Conservation (phyloP, 1,284 basidiomycete genomes). For the Ustilago nuda region DNA sequence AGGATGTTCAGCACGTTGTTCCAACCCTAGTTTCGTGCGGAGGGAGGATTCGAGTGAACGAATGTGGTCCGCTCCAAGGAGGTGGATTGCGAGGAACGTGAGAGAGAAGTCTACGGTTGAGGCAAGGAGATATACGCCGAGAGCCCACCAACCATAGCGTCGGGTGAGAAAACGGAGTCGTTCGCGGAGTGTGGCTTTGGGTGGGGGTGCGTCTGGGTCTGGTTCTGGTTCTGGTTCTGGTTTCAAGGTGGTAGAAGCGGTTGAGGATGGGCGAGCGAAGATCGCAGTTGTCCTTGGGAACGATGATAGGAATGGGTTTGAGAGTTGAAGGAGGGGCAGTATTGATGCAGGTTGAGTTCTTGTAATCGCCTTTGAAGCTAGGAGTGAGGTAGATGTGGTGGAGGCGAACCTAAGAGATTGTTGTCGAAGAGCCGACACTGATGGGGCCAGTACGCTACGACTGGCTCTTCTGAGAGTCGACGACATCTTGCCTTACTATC, state of each 20-base stretch:
- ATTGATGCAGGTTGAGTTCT: background rate
- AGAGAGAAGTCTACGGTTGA: constrained; percentile 70
- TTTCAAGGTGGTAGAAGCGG: background rate
- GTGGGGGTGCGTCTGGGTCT: constrained; percentile 29
- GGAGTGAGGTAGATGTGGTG: constrained; percentile 1
- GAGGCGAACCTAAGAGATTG: constrained; percentile 6
- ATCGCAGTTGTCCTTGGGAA: background rate
- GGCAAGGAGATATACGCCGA: constrained; percentile 62
- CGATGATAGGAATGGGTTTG: background rate
- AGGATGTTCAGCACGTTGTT: constrained; percentile 30
- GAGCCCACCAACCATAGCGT: constrained; percentile 68
- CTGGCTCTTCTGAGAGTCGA: constrained; percentile 13
- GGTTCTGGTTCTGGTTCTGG: constrained; percentile 6
- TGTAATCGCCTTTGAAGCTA: background rate
- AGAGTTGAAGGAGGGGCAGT: background rate
- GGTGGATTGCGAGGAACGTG: constrained; percentile 84
- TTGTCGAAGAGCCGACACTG: background rate
- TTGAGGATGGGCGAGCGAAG: background rate
- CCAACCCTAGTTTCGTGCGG: constrained; percentile 65
- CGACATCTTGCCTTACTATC: constrained; percentile 11
- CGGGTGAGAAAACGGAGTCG: constrained; percentile 59
- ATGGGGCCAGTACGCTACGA: background rate
- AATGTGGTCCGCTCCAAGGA: constrained; percentile 90
- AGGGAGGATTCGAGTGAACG: constrained; percentile 76
- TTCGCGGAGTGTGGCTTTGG: constrained; percentile 45